Conservation (phyloP, 2,329 filamentous ascomycete species). For the Ascocoryne sarcoides region DNA sequence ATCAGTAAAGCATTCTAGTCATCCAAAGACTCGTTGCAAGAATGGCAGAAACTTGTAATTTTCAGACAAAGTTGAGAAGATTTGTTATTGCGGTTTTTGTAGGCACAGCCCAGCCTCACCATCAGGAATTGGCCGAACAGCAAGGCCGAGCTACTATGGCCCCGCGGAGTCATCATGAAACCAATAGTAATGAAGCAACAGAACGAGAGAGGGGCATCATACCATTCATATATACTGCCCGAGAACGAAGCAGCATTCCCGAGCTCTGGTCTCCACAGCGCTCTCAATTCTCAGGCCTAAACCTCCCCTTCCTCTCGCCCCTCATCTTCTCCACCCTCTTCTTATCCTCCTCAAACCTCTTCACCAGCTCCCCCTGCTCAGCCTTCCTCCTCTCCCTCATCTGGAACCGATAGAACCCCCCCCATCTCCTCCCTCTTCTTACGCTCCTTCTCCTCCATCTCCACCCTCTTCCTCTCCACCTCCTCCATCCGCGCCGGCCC, state of each 20-base stretch:
- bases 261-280: not conserved
- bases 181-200: slow-evolving; percentile 1
- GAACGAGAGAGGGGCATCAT: slow-evolving; percentile 9
- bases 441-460: slow-evolving; percentile 55
- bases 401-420: slow-evolving; percentile 72
- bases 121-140: slow-evolving; percentile 24
- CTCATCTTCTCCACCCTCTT: slow-evolving; percentile 63
- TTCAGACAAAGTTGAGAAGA: slow-evolving; percentile 60
- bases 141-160: slow-evolving; percentile 39
- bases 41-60: no score
- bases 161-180: slow-evolving; percentile 42
- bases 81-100: slow-evolving; percentile 54
- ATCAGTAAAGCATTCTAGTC: no score
- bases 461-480: slow-evolving; percentile 49
- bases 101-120: slow-evolving; percentile 36
- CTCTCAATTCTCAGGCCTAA: slow-evolving; percentile 42
- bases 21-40: no score
- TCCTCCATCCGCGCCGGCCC: slow-evolving; percentile 70
- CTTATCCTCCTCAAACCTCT: slow-evolving; percentile 68
- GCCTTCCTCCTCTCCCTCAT: slow-evolving; percentile 70
- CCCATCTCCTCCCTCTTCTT: slow-evolving; percentile 52
- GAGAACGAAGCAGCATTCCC: no score
- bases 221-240: slow-evolving; percentile 9
- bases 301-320: slow-evolving; percentile 46
- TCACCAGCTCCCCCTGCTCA: slow-evolving; percentile 59